phyloP scores from a whole-genome alignment of 23 red algal genomes.

The Chondrus crispus region DNA sequence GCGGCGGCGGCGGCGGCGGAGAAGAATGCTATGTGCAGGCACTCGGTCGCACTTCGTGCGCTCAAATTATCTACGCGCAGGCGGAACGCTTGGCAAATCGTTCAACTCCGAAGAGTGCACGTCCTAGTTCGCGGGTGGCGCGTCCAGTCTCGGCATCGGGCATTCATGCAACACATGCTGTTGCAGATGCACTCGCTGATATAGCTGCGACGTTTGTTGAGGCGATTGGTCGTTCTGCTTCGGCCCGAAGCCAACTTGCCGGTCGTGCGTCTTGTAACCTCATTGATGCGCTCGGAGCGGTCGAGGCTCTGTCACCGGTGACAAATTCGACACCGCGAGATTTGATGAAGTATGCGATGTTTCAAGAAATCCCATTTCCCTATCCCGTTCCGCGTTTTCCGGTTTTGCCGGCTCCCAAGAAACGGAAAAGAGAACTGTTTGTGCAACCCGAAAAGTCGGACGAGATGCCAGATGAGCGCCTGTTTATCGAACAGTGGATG shows the following conservation, averaged over 20 bases:
- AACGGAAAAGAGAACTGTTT: background rate
- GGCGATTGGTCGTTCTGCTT: background rate
- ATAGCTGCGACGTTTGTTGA: constrained; percentile 47
- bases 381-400: constrained; percentile 33
- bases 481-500: constrained; percentile 64
- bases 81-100: constrained; percentile 24
- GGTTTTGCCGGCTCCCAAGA: background rate
- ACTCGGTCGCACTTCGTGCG: constrained; percentile 35
- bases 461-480: background rate
- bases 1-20: too few species aligned
- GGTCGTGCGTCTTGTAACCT: constrained; percentile 16
- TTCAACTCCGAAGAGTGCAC: constrained; percentile 3
- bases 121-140: background rate
- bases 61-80: constrained; percentile 59
- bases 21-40: background rate
- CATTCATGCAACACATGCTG: constrained; percentile 36
- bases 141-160: constrained; percentile 24
- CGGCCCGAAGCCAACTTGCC: background rate
- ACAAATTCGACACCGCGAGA: constrained; percentile 1
- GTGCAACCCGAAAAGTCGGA: background rate
- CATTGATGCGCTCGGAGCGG: constrained; percentile 22
- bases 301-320: constrained; percentile 12
- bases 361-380: constrained; percentile 59
- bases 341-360: constrained; percentile 39
- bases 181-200: constrained; percentile 48